A percentile compares a stretch with the other conserved stretches of the same genome.
Evolutionary conservation across 208 protist genomes (phyloP).

Genomic region (Leishmania aethiopica): DNA sequence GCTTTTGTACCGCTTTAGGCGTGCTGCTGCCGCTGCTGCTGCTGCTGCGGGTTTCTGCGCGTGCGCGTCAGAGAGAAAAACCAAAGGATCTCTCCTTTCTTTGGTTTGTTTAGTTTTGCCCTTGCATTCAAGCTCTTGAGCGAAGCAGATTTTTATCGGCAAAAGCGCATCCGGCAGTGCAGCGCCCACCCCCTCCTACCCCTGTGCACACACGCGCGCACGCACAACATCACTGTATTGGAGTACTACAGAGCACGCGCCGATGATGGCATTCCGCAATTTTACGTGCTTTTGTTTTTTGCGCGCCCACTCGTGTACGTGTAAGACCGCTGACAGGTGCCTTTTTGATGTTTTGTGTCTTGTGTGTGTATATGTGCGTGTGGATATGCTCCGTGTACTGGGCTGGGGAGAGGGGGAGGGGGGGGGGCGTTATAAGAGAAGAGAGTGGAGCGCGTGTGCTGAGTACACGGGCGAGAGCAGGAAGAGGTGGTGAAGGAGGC

Average conservation of each 20-base stretch:
- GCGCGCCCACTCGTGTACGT: neutral
- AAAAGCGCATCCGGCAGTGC: neutral
- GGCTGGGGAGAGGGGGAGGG: neutral
- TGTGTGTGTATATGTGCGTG: neutral
- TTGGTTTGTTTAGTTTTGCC: neutral
- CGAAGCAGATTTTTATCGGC: neutral
- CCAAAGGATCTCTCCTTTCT: too few species aligned
- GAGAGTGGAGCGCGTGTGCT: neutral
- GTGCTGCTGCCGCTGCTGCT: neutral
- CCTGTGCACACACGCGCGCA: neutral
- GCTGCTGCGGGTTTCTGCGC: neutral
- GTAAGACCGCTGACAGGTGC: neutral
- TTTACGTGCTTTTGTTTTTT: neutral
- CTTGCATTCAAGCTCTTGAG: neutral
- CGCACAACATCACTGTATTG: neutral
- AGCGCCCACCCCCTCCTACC: neutral
- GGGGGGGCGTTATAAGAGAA: constrained; percentile 3
- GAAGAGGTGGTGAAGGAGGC: neutral
- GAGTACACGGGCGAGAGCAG: neutral
- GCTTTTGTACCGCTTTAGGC: neutral
- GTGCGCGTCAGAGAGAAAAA: neutral
- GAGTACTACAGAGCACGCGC: neutral
- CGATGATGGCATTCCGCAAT: neutral
- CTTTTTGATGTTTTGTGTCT: neutral
- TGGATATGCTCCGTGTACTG: neutral